Evolutionary conservation across 495 filamentous ascomycete genomes (phyloP).

Genomic region (Xylaria nigripes): DNA sequence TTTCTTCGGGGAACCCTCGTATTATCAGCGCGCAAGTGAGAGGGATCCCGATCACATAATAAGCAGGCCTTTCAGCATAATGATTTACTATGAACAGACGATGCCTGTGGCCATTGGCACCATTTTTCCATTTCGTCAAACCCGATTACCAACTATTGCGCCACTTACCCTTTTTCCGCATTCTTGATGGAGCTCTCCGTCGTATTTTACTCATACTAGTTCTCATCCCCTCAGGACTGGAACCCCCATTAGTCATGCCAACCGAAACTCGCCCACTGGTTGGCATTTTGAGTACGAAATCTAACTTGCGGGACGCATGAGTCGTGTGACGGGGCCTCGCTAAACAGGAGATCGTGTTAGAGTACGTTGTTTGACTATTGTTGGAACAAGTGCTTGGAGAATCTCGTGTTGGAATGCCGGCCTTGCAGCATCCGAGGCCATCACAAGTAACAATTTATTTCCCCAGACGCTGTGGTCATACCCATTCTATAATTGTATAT

Average conservation of each 20-base stretch:
- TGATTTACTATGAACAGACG: neutral
- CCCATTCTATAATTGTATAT: constrained; percentile 2
- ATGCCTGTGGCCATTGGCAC: neutral
- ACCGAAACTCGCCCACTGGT: neutral
- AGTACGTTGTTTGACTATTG: neutral
- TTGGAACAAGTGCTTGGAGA: neutral
- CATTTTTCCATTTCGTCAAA: constrained; percentile 9
- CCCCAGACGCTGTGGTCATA: neutral
- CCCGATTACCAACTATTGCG: neutral
- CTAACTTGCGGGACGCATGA: neutral
- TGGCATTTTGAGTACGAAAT: neutral
- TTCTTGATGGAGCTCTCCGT: neutral
- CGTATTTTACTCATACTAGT: constrained; percentile 1
- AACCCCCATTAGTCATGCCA: neutral
- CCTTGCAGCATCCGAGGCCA: neutral
- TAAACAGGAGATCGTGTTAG: neutral
- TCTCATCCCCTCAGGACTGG: neutral
- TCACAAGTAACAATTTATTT: neutral
- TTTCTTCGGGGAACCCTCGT: neutral
- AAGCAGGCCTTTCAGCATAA: neutral
- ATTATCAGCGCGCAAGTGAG: neutral
- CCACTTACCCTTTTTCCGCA: neutral
- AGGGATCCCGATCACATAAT: neutral
- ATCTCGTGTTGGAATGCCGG: neutral
- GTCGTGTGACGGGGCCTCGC: neutral